These are phyloP conservation scores for Aspergillus leporis DNA, from an alignment of 495 filamentous ascomycete genomes.

Conservation along the genomic window DNA sequence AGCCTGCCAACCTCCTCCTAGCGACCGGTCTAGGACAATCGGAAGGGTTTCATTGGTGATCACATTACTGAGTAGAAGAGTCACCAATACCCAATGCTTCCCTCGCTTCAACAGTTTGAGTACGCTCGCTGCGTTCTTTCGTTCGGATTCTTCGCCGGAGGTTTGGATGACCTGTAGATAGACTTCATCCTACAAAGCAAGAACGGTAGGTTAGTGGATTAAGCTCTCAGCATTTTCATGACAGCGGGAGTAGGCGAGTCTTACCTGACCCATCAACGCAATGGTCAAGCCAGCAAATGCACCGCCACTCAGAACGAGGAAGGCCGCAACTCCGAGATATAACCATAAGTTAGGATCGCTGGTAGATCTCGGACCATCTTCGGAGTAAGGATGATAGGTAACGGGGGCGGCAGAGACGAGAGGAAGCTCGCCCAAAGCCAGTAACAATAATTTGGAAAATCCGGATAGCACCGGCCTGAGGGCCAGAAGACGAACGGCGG, in stretches of 20 bases:
- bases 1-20: conserved; percentile 93
- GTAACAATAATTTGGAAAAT: conserved; percentile 49
- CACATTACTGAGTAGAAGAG: conserved; percentile 89
- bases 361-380: conserved; percentile 38
- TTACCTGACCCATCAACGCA: conserved; percentile 64
- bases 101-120: conserved; percentile 78
- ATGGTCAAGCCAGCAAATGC: conserved; percentile 97
- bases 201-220: neutral
- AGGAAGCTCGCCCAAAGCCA: conserved; percentile 46
- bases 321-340: conserved; percentile 65
- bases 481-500: conserved; percentile 35
- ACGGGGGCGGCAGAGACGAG: conserved; percentile 43
- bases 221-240: neutral
- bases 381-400: conserved; percentile 27
- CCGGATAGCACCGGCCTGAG: conserved; percentile 46
- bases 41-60: conserved; percentile 98
- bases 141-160: conserved; percentile 79
- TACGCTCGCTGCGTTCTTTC: conserved; percentile 79
- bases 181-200: conserved; percentile 75
- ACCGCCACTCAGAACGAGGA: conserved; percentile 82
- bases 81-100: conserved; percentile 99
- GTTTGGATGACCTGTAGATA: conserved; percentile 91
- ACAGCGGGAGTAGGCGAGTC: neutral
- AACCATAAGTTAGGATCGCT: conserved; percentile 65
- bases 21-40: conserved; percentile 88